Percentiles rank a stretch among this genome's conserved stretches.
Conservation (phyloP, 2,329 filamentous ascomycete genomes). For the Aspergillus ochraceus region DNA sequence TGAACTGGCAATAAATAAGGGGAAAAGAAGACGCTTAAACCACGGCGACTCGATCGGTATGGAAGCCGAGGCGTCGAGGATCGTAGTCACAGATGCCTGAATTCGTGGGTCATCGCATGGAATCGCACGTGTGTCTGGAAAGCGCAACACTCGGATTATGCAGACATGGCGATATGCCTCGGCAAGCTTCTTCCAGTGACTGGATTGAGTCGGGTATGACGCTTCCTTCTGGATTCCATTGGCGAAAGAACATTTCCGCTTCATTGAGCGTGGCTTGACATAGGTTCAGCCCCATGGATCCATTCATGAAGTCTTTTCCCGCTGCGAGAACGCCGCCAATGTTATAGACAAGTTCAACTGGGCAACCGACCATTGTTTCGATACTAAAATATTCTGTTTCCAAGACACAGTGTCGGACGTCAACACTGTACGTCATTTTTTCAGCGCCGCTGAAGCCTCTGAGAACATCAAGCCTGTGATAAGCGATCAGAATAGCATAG, state of each 20-base stretch:
- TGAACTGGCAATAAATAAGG: background rate
- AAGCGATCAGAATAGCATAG: background rate
- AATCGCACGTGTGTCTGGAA: background rate
- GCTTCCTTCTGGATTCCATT: background rate
- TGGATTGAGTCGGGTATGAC: background rate
- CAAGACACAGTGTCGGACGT: background rate
- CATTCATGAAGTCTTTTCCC: background rate
- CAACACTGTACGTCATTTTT: background rate
- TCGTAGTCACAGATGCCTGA: background rate
- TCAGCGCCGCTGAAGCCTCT: background rate
- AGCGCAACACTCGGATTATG: background rate
- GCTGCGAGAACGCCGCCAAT: background rate
- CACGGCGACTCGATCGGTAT: background rate
- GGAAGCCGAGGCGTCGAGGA: background rate
- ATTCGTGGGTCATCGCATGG: background rate
- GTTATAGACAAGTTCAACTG: background rate
- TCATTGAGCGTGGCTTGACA: background rate
- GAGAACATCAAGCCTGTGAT: background rate
- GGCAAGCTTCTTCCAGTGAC: background rate
- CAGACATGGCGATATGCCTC: background rate
- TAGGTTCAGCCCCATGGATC: background rate
- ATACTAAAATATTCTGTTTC: background rate
- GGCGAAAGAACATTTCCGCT: background rate
- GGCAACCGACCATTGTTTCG: background rate
- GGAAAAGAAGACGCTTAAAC: background rate